phyloP scores from a whole-genome alignment of 768 basidiomycete genomes.

The Clitopilus hobsonii region DNA sequence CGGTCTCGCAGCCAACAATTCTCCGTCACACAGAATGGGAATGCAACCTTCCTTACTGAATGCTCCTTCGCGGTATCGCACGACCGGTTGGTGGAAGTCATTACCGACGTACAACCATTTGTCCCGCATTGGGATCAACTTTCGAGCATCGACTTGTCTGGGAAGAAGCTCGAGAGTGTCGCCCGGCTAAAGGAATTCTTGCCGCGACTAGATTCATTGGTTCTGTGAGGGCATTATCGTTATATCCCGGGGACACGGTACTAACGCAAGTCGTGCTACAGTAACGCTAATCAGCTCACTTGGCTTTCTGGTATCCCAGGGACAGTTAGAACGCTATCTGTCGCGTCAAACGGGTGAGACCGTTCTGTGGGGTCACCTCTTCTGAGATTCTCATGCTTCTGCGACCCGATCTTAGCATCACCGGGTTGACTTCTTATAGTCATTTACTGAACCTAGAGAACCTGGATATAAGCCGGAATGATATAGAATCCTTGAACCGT shows the following conservation, averaged over 20 bases:
- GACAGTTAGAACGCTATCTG: constrained; percentile 71
- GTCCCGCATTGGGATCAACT: constrained; percentile 93
- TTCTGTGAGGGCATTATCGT: constrained; percentile 66
- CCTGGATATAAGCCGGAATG: constrained; percentile 88
- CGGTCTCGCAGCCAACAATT: constrained; percentile 35
- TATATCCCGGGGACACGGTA: neutral
- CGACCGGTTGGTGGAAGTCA: constrained; percentile 84
- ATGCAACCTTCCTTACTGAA: constrained; percentile 77
- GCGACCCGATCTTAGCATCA: constrained; percentile 47
- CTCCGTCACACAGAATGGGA: constrained; percentile 24
- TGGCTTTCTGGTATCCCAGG: constrained; percentile 79
- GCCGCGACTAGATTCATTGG: constrained; percentile 70
- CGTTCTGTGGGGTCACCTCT: neutral
- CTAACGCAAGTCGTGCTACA: constrained; percentile 21
- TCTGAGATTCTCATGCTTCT: neutral
- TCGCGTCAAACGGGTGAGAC: constrained; percentile 69
- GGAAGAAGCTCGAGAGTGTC: constrained; percentile 73
- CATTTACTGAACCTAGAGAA: constrained; percentile 84
- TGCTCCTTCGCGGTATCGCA: constrained; percentile 96
- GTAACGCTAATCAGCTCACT: constrained; percentile 68
- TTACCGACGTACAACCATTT: constrained; percentile 93
- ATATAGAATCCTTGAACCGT: constrained; percentile 86
- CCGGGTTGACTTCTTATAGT: constrained; percentile 81
- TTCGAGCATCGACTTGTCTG: constrained; percentile 65
- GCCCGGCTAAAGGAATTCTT: constrained; percentile 86